A percentile compares a stretch with the other conserved stretches of the same genome.
phyloP scores from a whole-genome alignment of 192 early-diverging fungal species.

The Gamsiella multidivaricata region DNA sequence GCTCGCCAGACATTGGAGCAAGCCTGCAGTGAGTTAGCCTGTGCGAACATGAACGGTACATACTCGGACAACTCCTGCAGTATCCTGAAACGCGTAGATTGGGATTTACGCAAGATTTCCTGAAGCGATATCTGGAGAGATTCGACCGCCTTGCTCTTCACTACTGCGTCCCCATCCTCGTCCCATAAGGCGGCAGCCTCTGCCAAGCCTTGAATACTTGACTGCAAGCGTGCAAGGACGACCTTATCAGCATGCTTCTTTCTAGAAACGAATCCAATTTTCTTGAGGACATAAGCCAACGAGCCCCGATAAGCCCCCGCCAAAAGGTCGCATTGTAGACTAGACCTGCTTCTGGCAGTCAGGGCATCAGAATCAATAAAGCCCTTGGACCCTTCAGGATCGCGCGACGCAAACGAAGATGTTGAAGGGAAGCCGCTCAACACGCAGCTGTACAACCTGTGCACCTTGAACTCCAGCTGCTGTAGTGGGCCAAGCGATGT shows the following conservation, averaged over 20 bases:
- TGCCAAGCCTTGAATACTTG: background rate
- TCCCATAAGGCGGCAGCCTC: background rate
- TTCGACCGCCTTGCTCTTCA: background rate
- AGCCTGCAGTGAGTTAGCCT: slow-evolving; percentile 16
- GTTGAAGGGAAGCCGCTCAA: background rate
- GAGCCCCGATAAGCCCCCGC: background rate
- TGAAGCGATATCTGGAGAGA: background rate
- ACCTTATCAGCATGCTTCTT: background rate
- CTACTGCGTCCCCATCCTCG: background rate
- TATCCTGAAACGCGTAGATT: background rate
- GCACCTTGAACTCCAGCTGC: slow-evolving; percentile 11
- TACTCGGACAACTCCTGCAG: slow-evolving; percentile 1
- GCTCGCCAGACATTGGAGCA: slow-evolving; percentile 14
- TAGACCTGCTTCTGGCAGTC: background rate
- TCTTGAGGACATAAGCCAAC: slow-evolving; percentile 1
- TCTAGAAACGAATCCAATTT: background rate
- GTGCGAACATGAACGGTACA: slow-evolving; percentile 17
- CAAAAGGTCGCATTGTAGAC: slow-evolving; percentile 20
- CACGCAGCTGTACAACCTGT: slow-evolving; percentile 4
- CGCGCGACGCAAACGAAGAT: background rate
- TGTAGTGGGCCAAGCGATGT: background rate
- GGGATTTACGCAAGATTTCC: background rate
- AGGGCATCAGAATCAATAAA: too few relatives aligned
- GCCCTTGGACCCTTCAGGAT: background rate
- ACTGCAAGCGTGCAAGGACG: background rate